Evolutionary conservation across 2,329 filamentous ascomycete species (phyloP).

Genomic region (Aspergillus sp.): DNA sequence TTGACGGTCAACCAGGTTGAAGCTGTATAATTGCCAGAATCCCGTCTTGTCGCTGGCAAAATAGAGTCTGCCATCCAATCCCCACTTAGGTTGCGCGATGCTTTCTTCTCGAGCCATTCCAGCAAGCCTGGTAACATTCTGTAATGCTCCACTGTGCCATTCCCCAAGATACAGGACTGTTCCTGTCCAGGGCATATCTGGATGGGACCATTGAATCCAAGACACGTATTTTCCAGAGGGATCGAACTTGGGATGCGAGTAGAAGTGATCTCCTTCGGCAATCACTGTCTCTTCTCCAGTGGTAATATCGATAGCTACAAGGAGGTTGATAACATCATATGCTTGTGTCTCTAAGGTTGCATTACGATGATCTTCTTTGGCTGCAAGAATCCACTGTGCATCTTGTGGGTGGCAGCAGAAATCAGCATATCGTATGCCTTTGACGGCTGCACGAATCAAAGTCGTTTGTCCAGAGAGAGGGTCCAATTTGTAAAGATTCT

Average conservation of each 20-base stretch:
- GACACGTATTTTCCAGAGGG: slow-evolving; percentile 41
- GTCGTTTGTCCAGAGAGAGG: slow-evolving; percentile 31
- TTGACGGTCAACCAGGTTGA: slow-evolving; percentile 17
- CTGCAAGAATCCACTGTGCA: slow-evolving; percentile 43
- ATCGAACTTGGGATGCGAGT: slow-evolving; percentile 48
- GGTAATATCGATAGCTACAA: slow-evolving; percentile 25
- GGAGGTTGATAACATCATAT: slow-evolving; percentile 24
- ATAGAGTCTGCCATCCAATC: slow-evolving; percentile 44
- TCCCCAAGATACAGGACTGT: slow-evolving; percentile 42
- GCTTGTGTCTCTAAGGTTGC: slow-evolving; percentile 19
- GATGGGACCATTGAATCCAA: slow-evolving; percentile 56
- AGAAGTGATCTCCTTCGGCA: slow-evolving; percentile 48
- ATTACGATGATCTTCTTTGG: slow-evolving; percentile 49
- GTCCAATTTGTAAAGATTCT: slow-evolving; percentile 41
- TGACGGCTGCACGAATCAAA: slow-evolving; percentile 25
- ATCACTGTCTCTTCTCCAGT: slow-evolving; percentile 33
- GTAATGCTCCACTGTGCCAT: slow-evolving; percentile 35
- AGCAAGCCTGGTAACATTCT: slow-evolving; percentile 33
- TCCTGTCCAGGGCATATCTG: slow-evolving; percentile 49
- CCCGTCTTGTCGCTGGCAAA: slow-evolving; percentile 45
- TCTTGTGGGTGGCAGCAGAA: slow-evolving; percentile 37
- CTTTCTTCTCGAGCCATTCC: slow-evolving; percentile 39
- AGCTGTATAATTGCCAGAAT: slow-evolving; percentile 46
- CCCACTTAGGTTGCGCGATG: slow-evolving; percentile 50
- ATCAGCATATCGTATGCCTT: slow-evolving; percentile 37